Percentiles rank a stretch among this genome's conserved stretches.
Evolutionary conservation across 345 rosid genomes (phyloP).

Genomic region (Psidium friedrichsthalianum): DNA sequence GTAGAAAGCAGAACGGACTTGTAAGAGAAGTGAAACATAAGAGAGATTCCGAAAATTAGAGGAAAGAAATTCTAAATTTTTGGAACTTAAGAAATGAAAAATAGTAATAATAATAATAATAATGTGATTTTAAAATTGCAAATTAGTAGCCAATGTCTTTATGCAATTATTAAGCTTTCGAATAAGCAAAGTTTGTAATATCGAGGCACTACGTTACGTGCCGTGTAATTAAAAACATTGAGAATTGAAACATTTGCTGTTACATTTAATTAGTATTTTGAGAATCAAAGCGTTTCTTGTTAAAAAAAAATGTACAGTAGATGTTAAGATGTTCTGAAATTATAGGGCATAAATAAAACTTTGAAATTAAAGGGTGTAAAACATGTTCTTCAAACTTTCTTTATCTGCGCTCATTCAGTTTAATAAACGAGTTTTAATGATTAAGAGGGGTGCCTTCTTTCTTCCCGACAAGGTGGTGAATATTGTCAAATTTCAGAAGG

Average conservation of each 20-base stretch:
- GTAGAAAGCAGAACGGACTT: neutral
- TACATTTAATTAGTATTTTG: neutral
- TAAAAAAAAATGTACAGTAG: neutral
- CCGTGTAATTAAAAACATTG: neutral
- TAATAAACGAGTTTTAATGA: neutral
- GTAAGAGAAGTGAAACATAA: neutral
- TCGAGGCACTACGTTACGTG: accelerated
- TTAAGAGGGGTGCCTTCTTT: neutral
- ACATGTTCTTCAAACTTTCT: too few species aligned
- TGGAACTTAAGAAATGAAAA: neutral
- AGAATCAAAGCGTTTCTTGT: neutral
- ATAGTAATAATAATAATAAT: too few species aligned
- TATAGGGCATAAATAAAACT: neutral
- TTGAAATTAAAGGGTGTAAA: neutral
- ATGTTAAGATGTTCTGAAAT: neutral
- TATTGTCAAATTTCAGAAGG: neutral
- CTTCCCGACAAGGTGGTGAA: neutral
- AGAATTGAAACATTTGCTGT: neutral
- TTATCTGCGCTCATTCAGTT: too few species aligned
- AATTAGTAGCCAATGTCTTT: neutral
- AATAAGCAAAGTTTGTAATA: neutral
- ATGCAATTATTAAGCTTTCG: neutral
- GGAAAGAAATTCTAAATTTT: neutral
- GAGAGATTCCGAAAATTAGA: neutral
- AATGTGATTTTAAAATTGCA: too few species aligned